Percentiles rank a stretch among this genome's conserved stretches.
Evolutionary conservation across 1,284 basidiomycete species (phyloP).

Genomic region (Austroboletus novae-zelandiae): DNA sequence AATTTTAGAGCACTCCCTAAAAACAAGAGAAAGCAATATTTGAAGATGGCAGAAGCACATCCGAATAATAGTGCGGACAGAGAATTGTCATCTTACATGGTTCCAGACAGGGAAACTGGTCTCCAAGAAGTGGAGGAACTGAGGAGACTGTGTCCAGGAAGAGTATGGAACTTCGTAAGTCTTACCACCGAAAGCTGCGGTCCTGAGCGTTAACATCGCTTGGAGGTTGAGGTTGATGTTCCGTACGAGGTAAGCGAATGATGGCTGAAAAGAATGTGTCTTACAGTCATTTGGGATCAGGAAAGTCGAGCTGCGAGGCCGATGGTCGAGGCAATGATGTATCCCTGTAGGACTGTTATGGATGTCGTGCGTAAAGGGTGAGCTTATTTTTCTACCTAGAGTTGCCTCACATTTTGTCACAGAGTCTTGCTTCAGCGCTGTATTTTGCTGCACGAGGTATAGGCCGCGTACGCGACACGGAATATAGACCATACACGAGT

Average conservation of each 20-base stretch:
- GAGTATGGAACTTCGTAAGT: conserved; percentile 87
- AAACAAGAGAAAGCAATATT: conserved; percentile 40
- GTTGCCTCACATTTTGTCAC: conserved; percentile 8
- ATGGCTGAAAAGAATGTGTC: background rate
- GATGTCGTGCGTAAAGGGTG: conserved; percentile 64
- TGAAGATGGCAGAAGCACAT: conserved; percentile 14
- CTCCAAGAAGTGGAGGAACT: conserved; percentile 78
- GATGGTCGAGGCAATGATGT: conserved; percentile 73
- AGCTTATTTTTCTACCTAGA: background rate
- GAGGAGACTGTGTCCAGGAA: conserved; percentile 61
- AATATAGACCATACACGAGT: conserved; percentile 59
- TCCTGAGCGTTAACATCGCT: conserved; percentile 2
- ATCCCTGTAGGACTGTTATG: conserved; percentile 84
- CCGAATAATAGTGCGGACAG: background rate
- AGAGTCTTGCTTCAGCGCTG: conserved; percentile 90
- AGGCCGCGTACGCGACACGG: conserved; percentile 52
- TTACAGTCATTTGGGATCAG: conserved; percentile 35
- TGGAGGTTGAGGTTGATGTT: conserved; percentile 81
- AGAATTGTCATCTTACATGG: conserved; percentile 48
- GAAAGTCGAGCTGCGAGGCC: conserved; percentile 61
- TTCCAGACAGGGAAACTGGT: conserved; percentile 89
- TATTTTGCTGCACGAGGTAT: conserved; percentile 88
- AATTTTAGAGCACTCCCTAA: conserved; percentile 43
- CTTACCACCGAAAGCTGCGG: background rate
- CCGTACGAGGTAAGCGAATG: conserved; percentile 63